Evolutionary conservation across 1,284 basidiomycete species (phyloP), one percentile per base, ranked within the genome.

Genomic region (Trametes polyzona): DNA sequence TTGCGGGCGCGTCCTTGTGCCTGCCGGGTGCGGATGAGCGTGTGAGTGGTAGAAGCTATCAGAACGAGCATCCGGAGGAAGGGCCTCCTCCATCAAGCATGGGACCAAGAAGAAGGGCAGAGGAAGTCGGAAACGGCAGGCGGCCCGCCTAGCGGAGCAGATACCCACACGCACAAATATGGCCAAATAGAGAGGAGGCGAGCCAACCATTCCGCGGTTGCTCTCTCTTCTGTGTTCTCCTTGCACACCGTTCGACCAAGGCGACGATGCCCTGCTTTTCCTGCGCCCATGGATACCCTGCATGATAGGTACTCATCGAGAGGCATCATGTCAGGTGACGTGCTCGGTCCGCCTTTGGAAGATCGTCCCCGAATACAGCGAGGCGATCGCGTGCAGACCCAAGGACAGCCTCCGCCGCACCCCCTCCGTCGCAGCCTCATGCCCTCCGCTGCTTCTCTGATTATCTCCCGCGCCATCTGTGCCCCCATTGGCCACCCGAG

Each of bases 391-490:
- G 24, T 27, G 24, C 16, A 16, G 29, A 27, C 11, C 16, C 24
- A 10, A 16, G 24, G 26, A 27, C 14, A 26, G 42, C 42, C 23
- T 9, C 24, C 35, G 24, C 16, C 47, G 47, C 35, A n/a, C 47
- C n/a, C 35, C 47, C 27, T 9, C 30, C 32, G 16, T 26, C n/a
- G n/a, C 12, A 33, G 19, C 23, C 29, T 32, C 39, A 51, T 27
- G 12, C 24, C n/a, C 23, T 43, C 30, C 41, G 32, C 32, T 16
- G 50, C 50, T 52, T 52, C 50, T 52, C 50, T 52, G 50, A 52
- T 52, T 43, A 44, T 52, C 50, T 24, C 12, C 30, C 29, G 19
- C 19, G 27, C 41, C n/a, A 52, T 52, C 41, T 36, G 11, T 36
- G 23, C 29, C 24, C 50, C 44, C 40, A 41, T 40, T 7, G 26